Conservation (phyloP, 1,284 basidiomycete genomes). For the Papiliotrema fonsecae region DNA sequence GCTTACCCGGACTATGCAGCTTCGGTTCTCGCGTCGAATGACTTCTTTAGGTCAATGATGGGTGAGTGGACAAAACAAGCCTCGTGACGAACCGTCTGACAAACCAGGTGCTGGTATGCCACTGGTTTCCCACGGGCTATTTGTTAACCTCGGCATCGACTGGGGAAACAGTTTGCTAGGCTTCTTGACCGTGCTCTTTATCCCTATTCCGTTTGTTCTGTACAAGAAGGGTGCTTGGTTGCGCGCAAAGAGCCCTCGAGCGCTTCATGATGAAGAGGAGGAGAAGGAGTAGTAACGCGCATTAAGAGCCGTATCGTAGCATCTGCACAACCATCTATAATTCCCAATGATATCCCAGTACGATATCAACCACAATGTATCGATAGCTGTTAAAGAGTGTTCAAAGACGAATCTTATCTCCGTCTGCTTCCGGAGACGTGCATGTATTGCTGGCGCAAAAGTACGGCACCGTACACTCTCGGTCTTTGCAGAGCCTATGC, state of each 20-base stretch:
- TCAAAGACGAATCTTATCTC: no score
- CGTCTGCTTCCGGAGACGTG: no score
- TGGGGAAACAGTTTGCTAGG: conserved; percentile 46
- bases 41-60: conserved; percentile 47
- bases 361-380: no score
- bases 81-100: no score
- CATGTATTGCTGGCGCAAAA: no score
- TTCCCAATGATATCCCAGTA: no score
- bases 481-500: no score
- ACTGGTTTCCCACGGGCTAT: conserved; percentile 42
- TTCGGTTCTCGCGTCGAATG: conserved; percentile 43
- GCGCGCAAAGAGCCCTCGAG: conserved; percentile 3
- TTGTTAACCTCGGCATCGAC: conserved; percentile 43
- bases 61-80: conserved; percentile 23
- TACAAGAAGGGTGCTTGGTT: conserved; percentile 10
- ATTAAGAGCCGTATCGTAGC: no score
- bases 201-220: conserved; percentile 29
- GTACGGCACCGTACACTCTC: no score
- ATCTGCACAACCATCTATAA: no score
- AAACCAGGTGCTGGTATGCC: conserved; percentile 45
- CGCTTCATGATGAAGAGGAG: conserved; percentile 9
- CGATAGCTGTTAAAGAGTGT: no score
- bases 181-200: conserved; percentile 28
- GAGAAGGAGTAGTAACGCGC: not conserved
- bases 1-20: conserved; percentile 27